Evolutionary conservation across 1,284 basidiomycete genomes (phyloP).

Genomic region (Sporisorium iseilematis-ciliati): DNA sequence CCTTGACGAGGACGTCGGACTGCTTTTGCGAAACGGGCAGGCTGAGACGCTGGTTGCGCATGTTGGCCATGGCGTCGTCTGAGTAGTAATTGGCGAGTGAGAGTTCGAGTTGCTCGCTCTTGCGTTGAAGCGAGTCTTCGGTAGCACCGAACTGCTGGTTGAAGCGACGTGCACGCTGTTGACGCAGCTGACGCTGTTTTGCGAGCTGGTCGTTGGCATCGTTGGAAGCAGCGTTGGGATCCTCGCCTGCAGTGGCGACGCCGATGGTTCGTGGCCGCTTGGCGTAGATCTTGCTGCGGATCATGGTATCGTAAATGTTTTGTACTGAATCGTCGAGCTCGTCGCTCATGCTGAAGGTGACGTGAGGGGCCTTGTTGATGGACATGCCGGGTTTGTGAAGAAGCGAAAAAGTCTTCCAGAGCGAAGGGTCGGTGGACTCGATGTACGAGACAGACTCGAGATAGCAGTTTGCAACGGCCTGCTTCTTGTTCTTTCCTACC

Average conservation of each 20-base stretch:
- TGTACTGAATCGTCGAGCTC: conserved; percentile 80
- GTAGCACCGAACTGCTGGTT: conserved; percentile 51
- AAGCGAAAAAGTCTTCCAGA: conserved; percentile 80
- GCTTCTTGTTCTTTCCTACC: conserved; percentile 79
- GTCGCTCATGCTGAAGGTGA: conserved; percentile 80
- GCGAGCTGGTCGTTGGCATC: conserved; percentile 57
- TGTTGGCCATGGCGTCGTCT: conserved; percentile 76
- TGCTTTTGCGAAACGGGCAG: conserved; percentile 76
- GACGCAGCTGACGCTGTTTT: conserved; percentile 38
- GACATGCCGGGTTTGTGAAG: conserved; percentile 64
- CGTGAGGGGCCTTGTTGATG: conserved; percentile 77
- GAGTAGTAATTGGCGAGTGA: conserved; percentile 77
- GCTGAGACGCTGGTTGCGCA: conserved; percentile 78
- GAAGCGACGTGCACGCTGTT: conserved; percentile 39
- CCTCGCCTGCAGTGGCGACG: conserved; percentile 38
- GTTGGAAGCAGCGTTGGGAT: conserved; percentile 58
- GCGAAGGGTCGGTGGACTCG: conserved; percentile 81
- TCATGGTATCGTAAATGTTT: conserved; percentile 77
- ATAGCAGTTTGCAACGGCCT: conserved; percentile 80
- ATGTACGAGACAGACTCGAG: conserved; percentile 89
- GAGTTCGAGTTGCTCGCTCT: conserved; percentile 76
- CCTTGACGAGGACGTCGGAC: conserved; percentile 73
- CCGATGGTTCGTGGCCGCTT: conserved; percentile 62
- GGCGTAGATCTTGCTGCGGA: conserved; percentile 69
- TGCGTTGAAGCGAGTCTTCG: conserved; percentile 71